These are phyloP conservation scores for Hippophae rhamnoides DNA, from an alignment of 306 rosid genomes.

Conservation along the genomic window DNA sequence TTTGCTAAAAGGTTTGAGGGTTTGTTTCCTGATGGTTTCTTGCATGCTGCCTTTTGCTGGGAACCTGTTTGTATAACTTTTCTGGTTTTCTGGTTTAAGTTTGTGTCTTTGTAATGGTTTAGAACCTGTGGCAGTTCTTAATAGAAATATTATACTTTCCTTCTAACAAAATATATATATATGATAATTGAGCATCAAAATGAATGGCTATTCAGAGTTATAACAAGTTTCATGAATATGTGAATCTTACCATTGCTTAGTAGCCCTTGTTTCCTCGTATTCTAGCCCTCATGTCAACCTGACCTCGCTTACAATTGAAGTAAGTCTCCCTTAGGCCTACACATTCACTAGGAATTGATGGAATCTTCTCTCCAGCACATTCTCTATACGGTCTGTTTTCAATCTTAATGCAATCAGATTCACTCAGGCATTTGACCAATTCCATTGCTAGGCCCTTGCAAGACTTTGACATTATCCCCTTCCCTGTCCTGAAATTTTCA, in stretches of 20 bases:
- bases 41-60: too few relatives aligned
- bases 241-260: constrained; percentile 9
- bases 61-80: too few relatives aligned
- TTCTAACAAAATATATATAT: too few relatives aligned
- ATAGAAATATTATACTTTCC: too few relatives aligned
- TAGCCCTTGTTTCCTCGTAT: constrained; percentile 48
- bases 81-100: too few relatives aligned
- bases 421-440: constrained; percentile 82
- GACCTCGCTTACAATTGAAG: constrained; percentile 98
- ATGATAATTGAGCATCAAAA: too few relatives aligned
- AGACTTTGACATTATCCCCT: constrained; percentile 66
- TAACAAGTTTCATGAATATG: too few relatives aligned
- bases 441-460: constrained; percentile 87
- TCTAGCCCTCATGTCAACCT: constrained; percentile 58
- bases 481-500: constrained; percentile 9
- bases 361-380: constrained; percentile 81
- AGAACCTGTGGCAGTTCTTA: too few relatives aligned
- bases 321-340: constrained; percentile 90
- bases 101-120: too few relatives aligned
- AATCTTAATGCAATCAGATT: constrained; percentile 84
- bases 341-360: constrained; percentile 78
- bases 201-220: too few relatives aligned
- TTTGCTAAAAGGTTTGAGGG: too few relatives aligned
- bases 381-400: constrained; percentile 61
- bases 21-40: too few relatives aligned